phyloP scores from a whole-genome alignment of 1,284 basidiomycete species.

The Fomitopsis schrenkii region DNA sequence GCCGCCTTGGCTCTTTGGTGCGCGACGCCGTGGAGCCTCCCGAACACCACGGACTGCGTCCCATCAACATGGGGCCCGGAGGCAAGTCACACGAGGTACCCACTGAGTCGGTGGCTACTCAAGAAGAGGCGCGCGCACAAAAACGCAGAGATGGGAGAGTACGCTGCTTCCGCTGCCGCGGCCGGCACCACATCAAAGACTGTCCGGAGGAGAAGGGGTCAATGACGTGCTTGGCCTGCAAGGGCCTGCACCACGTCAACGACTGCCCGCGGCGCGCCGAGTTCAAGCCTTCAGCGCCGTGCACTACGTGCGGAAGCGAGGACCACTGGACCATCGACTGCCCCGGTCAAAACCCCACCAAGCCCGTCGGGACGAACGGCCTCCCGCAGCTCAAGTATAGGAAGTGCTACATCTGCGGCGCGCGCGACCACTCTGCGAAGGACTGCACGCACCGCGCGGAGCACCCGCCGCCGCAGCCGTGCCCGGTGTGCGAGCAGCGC shows the following conservation, averaged over 20 bases:
- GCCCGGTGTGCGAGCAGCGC: neutral
- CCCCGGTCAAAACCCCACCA: neutral
- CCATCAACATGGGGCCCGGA: too few relatives aligned
- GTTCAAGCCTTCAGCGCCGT: neutral
- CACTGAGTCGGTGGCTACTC: neutral
- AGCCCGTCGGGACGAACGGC: neutral
- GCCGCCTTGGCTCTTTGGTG: neutral
- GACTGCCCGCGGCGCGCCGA: neutral
- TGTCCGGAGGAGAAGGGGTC: neutral
- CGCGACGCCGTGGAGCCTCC: too few relatives aligned
- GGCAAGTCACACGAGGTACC: too few relatives aligned
- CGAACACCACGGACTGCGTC: too few relatives aligned
- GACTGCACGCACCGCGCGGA: neutral
- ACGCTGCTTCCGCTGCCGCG: neutral
- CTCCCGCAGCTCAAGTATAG: neutral
- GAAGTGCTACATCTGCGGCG: neutral
- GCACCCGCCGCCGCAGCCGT: neutral
- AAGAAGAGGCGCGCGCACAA: neutral
- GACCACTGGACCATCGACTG: constrained; percentile 1
- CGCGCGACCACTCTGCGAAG: neutral
- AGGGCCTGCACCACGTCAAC: neutral
- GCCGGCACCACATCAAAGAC: neutral
- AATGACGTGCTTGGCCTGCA: neutral
- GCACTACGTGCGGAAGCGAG: neutral
- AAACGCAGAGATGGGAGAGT: neutral